These are phyloP conservation scores for Suhomyces guaymorum DNA, from an alignment of 1,139 yeast genomes.

Conservation along the genomic window DNA sequence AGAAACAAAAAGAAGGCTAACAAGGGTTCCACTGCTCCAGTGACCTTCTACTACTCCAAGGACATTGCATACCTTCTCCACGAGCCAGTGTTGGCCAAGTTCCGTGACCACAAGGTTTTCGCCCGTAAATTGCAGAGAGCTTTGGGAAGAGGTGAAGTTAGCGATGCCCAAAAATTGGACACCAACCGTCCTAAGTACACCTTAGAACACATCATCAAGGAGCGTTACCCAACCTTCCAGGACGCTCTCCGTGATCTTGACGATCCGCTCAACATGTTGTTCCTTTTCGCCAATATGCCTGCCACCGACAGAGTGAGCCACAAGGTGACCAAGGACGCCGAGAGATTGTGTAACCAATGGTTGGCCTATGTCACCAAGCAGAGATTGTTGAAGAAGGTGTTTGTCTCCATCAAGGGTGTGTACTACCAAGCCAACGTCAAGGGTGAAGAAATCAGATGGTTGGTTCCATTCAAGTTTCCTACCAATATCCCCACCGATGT, in stretches of 20 bases:
- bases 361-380: slow-evolving; percentile 89
- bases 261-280: slow-evolving; percentile 94
- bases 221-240: slow-evolving; percentile 89
- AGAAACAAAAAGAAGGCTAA: slow-evolving; percentile 95
- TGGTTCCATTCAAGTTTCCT: slow-evolving; percentile 95
- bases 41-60: slow-evolving; percentile 89
- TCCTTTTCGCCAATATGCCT: slow-evolving; percentile 91
- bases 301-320: slow-evolving; percentile 84
- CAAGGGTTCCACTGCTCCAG: slow-evolving; percentile 94
- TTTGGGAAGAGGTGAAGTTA: slow-evolving; percentile 87
- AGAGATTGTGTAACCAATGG: slow-evolving; percentile 89
- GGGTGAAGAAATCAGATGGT: slow-evolving; percentile 95
- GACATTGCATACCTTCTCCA: slow-evolving; percentile 94
- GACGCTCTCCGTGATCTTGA: slow-evolving; percentile 94
- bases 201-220: slow-evolving; percentile 87
- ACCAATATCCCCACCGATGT: slow-evolving; percentile 92
- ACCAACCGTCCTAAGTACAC: slow-evolving; percentile 80
- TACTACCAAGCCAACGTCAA: slow-evolving; percentile 87
- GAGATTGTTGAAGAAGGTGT: slow-evolving; percentile 78
- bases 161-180: slow-evolving; percentile 85
- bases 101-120: slow-evolving; percentile 94
- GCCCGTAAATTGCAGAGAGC: slow-evolving; percentile 89
- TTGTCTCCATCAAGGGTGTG: slow-evolving; percentile 96
- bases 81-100: slow-evolving; percentile 89
- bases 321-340: slow-evolving; percentile 82